phyloP scores from a whole-genome alignment of 73 alveolate species.

The Tetrahymena elliotti region DNA sequence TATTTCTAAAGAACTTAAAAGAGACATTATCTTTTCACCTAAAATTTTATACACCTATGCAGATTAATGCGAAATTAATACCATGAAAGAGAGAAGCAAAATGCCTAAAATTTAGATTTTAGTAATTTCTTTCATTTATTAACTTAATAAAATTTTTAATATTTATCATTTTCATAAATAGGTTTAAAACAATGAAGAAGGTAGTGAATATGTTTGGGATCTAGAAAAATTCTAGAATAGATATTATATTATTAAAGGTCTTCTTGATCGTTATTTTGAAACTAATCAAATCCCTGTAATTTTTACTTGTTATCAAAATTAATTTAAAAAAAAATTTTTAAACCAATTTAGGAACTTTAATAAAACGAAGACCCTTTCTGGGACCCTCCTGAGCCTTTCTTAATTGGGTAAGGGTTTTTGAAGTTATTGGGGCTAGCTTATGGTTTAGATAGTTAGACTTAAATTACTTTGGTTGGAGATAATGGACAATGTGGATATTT shows the following conservation, averaged over 20 bases:
- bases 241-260: constrained; percentile 76
- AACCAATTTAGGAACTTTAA: constrained; percentile 14
- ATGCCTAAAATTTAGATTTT: not conserved
- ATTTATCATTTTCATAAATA: constrained; percentile 35
- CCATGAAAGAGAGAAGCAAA: constrained; percentile 39
- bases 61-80: constrained; percentile 48
- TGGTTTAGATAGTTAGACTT: constrained; percentile 75
- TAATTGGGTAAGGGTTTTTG: constrained; percentile 76
- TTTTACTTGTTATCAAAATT: not conserved
- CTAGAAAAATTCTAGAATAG: constrained; percentile 78
- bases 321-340: not conserved
- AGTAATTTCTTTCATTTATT: not conserved
- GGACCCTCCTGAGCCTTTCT: constrained; percentile 79
- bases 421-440: constrained; percentile 81
- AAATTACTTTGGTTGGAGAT: constrained; percentile 66
- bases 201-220: constrained; percentile 76
- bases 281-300: constrained; percentile 9
- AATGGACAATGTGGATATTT: constrained; percentile 53
- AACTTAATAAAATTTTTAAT: not conserved
- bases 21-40: constrained; percentile 42
- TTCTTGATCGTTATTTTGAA: constrained; percentile 75
- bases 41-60: constrained; percentile 31
- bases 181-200: constrained; percentile 83
- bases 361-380: constrained; percentile 87
- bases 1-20: constrained; percentile 60